Conservation (phyloP, 1,284 basidiomycete genomes). For the Fomitopsis betulina region DNA sequence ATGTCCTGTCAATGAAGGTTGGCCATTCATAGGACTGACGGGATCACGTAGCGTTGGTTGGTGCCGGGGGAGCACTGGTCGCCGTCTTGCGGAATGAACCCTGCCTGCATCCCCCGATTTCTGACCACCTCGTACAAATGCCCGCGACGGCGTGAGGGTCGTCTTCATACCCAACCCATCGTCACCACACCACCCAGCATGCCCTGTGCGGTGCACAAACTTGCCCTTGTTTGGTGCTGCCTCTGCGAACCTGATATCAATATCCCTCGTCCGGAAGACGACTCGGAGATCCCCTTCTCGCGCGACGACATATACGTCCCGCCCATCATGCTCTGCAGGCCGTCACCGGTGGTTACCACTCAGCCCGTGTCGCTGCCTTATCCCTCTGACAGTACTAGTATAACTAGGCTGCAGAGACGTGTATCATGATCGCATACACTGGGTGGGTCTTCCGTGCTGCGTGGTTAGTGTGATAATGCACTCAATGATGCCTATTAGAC, state of each 20-base stretch:
- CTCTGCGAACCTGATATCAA: background rate
- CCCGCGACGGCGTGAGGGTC: no score
- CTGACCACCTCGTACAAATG: background rate
- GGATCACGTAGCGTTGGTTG: no score
- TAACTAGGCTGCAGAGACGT: no score
- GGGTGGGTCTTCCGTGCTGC: no score
- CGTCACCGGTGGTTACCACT: background rate
- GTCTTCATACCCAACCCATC: no score
- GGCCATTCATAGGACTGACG: no score
- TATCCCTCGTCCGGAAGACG: background rate
- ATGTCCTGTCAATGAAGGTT: no score
- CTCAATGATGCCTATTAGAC: no score
- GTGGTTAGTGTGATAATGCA: no score
- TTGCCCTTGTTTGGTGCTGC: background rate
- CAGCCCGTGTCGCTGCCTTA: background rate
- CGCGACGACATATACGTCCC: constrained; percentile 3
- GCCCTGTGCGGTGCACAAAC: background rate
- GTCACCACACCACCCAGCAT: background rate
- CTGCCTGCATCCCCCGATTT: background rate
- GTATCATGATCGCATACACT: no score
- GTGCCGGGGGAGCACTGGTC: no score
- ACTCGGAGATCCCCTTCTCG: background rate
- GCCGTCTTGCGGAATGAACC: background rate
- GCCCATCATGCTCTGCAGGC: constrained; percentile 1
- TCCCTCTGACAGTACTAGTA: no score